Base-by-base conservation (phyloP, 352 stramenopile genomes). In the Globisporangium barbulae region DNA sequence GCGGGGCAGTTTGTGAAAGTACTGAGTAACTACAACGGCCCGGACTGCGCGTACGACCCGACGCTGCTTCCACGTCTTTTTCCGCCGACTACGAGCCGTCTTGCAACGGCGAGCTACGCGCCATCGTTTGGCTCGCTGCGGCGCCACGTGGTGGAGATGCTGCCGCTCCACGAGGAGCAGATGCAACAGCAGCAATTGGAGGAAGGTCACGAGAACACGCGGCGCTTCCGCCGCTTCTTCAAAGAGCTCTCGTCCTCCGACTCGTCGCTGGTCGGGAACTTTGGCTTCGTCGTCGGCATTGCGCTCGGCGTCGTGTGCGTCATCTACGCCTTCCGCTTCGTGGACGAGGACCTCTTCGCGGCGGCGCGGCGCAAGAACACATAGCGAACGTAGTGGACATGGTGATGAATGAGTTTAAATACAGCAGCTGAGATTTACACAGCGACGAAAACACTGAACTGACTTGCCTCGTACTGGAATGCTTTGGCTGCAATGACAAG, bases 1-100 rank as follows among this genome's bases (percentile, higher is more conserved):
- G 68, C 72, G 48, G 81, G 78, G 5, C 68, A 88, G 12, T 41
- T 72, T 2, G 60, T 77, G 19, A 73, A 68, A 10, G 49, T 89
- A 7, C 68, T 89, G 59, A 94, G 86, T 75, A 94, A 88, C 64
- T 93, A 91, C 75, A 74, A 89, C 61, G 86, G 82, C 6, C 17
- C 59, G 0, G 71, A 91, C 45, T 94, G 86, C 63, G 61, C 60
- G 0, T 92, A 81, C 54, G 83, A 94, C 53, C 66, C 71, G 21
- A 31, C 44, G 19, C 25, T 50, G 31, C 47, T 67, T 22, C 44
- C 53, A 5, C 22, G 25, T 8, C 44, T 44, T 1, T 56, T 56
- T 7, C 50, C 50, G 5, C 22, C 35, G 39, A n/a, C 39, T 0
- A 5, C 39, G 13, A 15, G 15, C 2, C 13, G 39, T 19, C 13